Evolutionary conservation across 768 basidiomycete genomes (phyloP).

Genomic region (Tricholoma saponaceum): DNA sequence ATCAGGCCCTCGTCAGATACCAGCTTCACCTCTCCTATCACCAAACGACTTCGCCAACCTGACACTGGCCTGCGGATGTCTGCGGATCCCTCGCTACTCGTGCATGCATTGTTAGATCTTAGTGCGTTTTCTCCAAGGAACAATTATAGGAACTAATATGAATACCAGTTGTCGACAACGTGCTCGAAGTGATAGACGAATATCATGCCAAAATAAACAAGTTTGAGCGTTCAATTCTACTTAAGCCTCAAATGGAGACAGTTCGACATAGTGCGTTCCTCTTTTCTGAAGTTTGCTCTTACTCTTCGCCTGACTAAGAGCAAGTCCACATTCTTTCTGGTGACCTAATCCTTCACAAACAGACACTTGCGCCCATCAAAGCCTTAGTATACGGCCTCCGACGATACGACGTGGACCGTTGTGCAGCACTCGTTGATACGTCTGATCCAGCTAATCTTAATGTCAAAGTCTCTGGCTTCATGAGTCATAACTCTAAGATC

Average conservation of each 20-base stretch:
- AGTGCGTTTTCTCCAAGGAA: constrained; percentile 24
- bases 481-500: constrained; percentile 66
- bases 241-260: constrained; percentile 57
- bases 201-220: constrained; percentile 61
- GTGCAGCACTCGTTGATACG: constrained; percentile 50
- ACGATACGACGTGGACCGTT: constrained; percentile 66
- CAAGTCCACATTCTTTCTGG: constrained; percentile 74
- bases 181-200: constrained; percentile 63
- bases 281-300: neutral
- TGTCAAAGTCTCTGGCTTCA: constrained; percentile 50
- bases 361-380: constrained; percentile 69
- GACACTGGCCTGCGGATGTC: constrained; percentile 60
- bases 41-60: constrained; percentile 46
- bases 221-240: constrained; percentile 55
- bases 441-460: constrained; percentile 32
- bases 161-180: constrained; percentile 58
- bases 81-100: constrained; percentile 64
- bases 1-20: constrained; percentile 43
- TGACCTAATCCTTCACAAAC: constrained; percentile 69
- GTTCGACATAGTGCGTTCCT: constrained; percentile 50
- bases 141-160: neutral
- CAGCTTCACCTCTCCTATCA: constrained; percentile 51
- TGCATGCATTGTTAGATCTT: constrained; percentile 65
- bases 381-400: constrained; percentile 65
- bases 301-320: neutral